A percentile compares a stretch with the other conserved stretches of the same genome.
phyloP scores from a whole-genome alignment of 495 filamentous ascomycete species.

The Cenococcum geophilum region DNA sequence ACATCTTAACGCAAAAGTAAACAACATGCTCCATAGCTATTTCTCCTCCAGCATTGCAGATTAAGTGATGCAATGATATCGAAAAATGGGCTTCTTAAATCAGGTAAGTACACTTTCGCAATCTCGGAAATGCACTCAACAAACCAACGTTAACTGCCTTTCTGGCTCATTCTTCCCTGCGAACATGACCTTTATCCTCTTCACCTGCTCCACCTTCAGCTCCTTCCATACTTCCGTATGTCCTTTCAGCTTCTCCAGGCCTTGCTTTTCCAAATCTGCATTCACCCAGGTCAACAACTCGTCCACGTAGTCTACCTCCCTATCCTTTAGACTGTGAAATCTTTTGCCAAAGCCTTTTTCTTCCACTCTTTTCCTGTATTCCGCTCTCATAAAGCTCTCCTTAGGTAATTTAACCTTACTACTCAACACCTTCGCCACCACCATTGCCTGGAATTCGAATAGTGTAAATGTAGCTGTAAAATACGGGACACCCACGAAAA shows the following conservation, averaged over 20 bases:
- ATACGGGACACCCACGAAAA: conserved; percentile 56
- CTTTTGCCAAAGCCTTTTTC: conserved; percentile 46
- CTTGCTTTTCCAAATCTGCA: conserved; percentile 29
- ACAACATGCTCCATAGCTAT: no score
- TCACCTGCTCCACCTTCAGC: conserved; percentile 12
- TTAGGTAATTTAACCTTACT: conserved; percentile 48
- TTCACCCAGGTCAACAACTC: conserved; percentile 53
- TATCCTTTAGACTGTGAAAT: conserved; percentile 50
- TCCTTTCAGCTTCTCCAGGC: conserved; percentile 39
- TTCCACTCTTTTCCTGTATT: conserved; percentile 46
- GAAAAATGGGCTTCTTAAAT: no score
- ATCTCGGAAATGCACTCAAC: neutral
- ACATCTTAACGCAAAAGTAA: no score
- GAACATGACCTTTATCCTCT: conserved; percentile 9
- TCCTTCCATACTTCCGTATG: conserved; percentile 38
- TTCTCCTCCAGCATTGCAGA: no score
- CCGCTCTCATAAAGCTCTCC: conserved; percentile 43
- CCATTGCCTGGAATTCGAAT: conserved; percentile 62
- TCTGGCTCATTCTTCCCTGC: neutral
- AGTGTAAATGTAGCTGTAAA: conserved; percentile 57
- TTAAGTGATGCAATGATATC: no score
- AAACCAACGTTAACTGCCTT: neutral
- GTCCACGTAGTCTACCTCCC: conserved; percentile 51
- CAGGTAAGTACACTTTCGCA: no score
- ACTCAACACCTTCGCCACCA: conserved; percentile 50